Evolutionary conservation across 2,329 filamentous ascomycete genomes (phyloP).

Genomic region (Diaporthe amygdali): DNA sequence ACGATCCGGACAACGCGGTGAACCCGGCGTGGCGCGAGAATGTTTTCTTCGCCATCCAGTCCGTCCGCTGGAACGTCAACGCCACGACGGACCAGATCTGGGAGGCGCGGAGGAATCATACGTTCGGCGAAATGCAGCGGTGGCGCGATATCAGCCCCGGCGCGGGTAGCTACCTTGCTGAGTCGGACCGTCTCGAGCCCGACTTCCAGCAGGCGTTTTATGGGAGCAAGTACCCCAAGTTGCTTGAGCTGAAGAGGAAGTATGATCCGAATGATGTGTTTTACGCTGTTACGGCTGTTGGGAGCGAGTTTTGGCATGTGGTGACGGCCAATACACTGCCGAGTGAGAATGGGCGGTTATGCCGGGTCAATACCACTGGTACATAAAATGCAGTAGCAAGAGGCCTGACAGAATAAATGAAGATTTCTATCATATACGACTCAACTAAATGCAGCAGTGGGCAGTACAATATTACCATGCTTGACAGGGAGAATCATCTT

Average conservation of each 20-base stretch:
- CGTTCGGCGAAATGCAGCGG: constrained; percentile 30
- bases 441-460: too few relatives aligned
- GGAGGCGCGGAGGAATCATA: constrained; percentile 33
- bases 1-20: constrained; percentile 44
- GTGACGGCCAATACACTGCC: background rate
- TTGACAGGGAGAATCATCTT: too few relatives aligned
- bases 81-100: constrained; percentile 1
- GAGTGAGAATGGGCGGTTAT: constrained; percentile 12
- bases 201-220: constrained; percentile 37
- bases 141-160: constrained; percentile 34
- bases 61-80: background rate
- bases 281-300: constrained; percentile 32
- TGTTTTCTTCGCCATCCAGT: constrained; percentile 43
- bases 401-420: too few relatives aligned
- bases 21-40: constrained; percentile 56
- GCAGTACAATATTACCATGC: too few relatives aligned
- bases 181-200: constrained; percentile 40
- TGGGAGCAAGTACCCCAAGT: constrained; percentile 35
- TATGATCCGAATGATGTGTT: constrained; percentile 44
- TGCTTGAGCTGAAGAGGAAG: constrained; percentile 42
- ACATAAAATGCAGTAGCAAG: background rate
- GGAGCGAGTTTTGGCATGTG: constrained; percentile 40
- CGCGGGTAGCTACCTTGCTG: constrained; percentile 39
- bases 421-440: too few relatives aligned
- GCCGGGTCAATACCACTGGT: background rate